Evolutionary conservation across 805 yeast species (phyloP).

Genomic region (Torulaspora gathmanii): DNA sequence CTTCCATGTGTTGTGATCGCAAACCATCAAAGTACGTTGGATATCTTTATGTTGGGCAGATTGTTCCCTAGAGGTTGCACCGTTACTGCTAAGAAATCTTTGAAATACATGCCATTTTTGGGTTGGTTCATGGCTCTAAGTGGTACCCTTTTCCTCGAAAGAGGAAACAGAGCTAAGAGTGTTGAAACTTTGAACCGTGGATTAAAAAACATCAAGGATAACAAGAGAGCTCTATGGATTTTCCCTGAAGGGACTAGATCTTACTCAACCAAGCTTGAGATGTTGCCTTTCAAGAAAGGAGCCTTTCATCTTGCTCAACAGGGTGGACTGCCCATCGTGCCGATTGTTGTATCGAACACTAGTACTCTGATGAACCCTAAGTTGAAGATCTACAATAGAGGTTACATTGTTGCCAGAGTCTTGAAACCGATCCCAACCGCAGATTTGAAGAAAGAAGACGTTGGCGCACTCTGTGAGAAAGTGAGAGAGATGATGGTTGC

Average conservation of each 20-base stretch:
- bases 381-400: constrained; percentile 62
- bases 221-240: constrained; percentile 74
- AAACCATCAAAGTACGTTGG: constrained; percentile 89
- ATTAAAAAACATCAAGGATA: constrained; percentile 51
- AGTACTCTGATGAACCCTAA: constrained; percentile 63
- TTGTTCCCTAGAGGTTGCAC: constrained; percentile 84
- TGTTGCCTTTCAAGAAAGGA: constrained; percentile 92
- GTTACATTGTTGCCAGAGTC: constrained; percentile 73
- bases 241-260: constrained; percentile 99
- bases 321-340: constrained; percentile 84
- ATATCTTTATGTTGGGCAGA: constrained; percentile 73
- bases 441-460: constrained; percentile 66
- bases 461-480: constrained; percentile 52
- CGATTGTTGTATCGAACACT: constrained; percentile 83
- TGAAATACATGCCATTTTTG: constrained; percentile 79
- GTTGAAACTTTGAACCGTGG: constrained; percentile 70
- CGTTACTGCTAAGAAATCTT: constrained; percentile 84
- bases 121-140: constrained; percentile 96
- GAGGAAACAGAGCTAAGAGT: constrained; percentile 72
- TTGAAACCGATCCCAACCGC: constrained; percentile 75
- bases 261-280: constrained; percentile 56
- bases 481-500: constrained; percentile 55
- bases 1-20: constrained; percentile 77
- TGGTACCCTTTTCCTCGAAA: constrained; percentile 87
- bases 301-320: constrained; percentile 97